Conservation (phyloP, 192 early-diverging fungal genomes). For the Rhizoclosmatium globosum region DNA sequence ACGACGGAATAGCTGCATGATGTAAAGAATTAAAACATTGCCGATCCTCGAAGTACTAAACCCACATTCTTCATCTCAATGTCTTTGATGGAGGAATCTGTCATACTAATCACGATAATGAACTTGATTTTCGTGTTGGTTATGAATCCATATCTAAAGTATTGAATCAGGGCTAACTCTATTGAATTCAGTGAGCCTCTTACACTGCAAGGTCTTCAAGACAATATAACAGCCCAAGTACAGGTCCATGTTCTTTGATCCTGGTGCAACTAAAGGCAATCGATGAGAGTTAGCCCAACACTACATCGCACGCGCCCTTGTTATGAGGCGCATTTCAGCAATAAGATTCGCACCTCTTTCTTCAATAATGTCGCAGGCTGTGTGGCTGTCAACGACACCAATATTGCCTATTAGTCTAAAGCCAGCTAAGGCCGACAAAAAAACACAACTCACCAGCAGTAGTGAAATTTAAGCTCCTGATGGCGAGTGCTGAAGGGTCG, state of each 20-base stretch:
- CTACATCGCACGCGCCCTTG: neutral
- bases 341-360: slow-evolving; percentile 68
- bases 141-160: slow-evolving; percentile 78
- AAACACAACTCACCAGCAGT: slow-evolving; percentile 56
- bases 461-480: slow-evolving; percentile 88
- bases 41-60: too few relatives aligned
- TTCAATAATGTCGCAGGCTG: slow-evolving; percentile 90
- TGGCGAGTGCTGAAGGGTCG: slow-evolving; percentile 78
- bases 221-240: slow-evolving; percentile 89
- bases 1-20: slow-evolving; percentile 73
- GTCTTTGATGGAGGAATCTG: slow-evolving; percentile 79
- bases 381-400: slow-evolving; percentile 58
- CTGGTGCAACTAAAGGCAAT: slow-evolving; percentile 55
- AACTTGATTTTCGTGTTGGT: slow-evolving; percentile 86
- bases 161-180: neutral
- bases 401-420: neutral
- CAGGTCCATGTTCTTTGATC: slow-evolving; percentile 75
- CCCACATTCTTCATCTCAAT: slow-evolving; percentile 80
- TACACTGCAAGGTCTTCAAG: slow-evolving; percentile 92
- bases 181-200: neutral
- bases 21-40: neutral
- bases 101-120: slow-evolving; percentile 50
- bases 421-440: neutral
- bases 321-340: neutral
- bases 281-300: too few relatives aligned